A percentile compares a stretch with the other conserved stretches of the same genome.
These are phyloP conservation scores for Ganoderma sinense DNA, from an alignment of 1,284 basidiomycete genomes.

Conservation along the genomic window DNA sequence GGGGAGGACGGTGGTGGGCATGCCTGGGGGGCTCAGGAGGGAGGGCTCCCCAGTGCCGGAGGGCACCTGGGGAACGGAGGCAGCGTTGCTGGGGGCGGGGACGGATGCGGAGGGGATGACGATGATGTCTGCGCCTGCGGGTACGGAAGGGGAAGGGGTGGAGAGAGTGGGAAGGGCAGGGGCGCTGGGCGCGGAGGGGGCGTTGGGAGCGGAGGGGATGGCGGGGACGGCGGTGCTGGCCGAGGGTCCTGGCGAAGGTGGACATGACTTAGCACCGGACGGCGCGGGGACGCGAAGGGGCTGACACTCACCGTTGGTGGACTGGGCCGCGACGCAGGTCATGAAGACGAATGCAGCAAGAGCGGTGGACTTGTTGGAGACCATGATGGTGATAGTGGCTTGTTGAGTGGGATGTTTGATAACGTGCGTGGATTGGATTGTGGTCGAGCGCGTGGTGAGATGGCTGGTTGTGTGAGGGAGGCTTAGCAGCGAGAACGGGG, in stretches of 20 bases:
- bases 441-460: not conserved
- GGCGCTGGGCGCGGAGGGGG: not conserved
- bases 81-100: not conserved
- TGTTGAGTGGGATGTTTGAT: not conserved
- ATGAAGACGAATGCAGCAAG: not conserved
- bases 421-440: not conserved
- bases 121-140: not conserved
- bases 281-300: not conserved
- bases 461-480: not conserved
- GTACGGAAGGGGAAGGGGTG: no score
- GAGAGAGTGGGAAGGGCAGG: not conserved
- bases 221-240: not conserved
- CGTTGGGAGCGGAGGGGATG: not conserved
- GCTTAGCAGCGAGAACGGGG: not conserved
- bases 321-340: not conserved
- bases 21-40: not conserved
- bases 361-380: not conserved
- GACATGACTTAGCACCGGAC: not conserved
- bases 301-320: not conserved
- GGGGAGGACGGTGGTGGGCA: not conserved
- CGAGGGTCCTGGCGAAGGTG: not conserved
- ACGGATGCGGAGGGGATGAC: not conserved
- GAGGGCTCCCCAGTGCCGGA: not conserved
- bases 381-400: not conserved
- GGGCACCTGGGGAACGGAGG: not conserved